Base-by-base conservation (phyloP, 176 grass and related monocot species). In the Tillandsia leiboldiana region DNA sequence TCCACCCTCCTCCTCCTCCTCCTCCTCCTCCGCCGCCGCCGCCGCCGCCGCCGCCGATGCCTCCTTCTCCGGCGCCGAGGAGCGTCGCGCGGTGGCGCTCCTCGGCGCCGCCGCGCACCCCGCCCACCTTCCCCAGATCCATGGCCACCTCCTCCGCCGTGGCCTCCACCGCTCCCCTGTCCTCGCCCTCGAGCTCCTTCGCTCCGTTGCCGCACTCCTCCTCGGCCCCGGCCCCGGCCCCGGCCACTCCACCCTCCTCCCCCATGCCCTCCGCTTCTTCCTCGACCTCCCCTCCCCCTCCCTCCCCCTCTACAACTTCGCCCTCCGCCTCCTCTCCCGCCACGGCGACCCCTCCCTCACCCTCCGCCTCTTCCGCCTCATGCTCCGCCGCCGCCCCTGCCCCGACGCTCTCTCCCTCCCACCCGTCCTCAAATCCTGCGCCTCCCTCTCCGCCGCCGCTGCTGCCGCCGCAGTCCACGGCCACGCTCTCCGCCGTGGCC, bases 401-500 rank as follows among this genome's bases (percentile, higher is more conserved):
- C 82, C 82, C 1, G 82, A 86, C 0, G 26, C 66, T 5, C 24
- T 86, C n/a, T 80, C 82, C 73, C 53, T 91, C 2, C 82, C 66
- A 0, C 79, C 75, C 49, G 76, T 85, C 49, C 79, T 91, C 51
- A 91, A 80, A 64, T 69, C 15, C 26, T 49, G 74, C 8, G 65
- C 51, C 8, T 51, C 51, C 17, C 51, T 76, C 27, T 65, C 26
- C 12, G 33, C 51, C 28, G 51, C 22, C 12, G 29, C 70, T 18
- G 62, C 72, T 69, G 85, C 85, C 49, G 75, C 76, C 13, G 75
- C 79, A 0, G 73, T 77, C n/a, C 89, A 91, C 11, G 82, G 79
- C 50, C 88, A 87, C 13, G 75, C 64, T 0, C 53, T 91, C 12
- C 81, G 75, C 8, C 66, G 84, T 18, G 63, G 81, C 2, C 51